These are phyloP conservation scores for Tremella yokohamensis DNA, from an alignment of 768 basidiomycete species.

Conservation along the genomic window DNA sequence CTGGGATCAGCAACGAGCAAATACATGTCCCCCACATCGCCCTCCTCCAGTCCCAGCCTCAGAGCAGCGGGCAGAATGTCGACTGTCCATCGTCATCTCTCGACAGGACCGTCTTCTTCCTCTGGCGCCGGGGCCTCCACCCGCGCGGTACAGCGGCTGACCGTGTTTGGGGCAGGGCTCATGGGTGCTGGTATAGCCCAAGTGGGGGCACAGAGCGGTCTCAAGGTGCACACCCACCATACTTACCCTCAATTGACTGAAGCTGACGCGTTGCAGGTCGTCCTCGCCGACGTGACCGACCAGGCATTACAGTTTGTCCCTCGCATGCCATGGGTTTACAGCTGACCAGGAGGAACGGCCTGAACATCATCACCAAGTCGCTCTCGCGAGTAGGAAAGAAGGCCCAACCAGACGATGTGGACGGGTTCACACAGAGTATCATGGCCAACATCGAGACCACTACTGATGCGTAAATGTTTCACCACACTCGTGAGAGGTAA, in stretches of 20 bases:
- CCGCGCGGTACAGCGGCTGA: constrained; percentile 45
- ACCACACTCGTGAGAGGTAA: constrained; percentile 3
- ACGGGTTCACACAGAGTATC: constrained; percentile 41
- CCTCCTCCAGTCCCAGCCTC: neutral
- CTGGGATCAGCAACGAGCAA: too few species aligned
- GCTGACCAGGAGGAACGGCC: constrained; percentile 43
- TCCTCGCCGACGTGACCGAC: constrained; percentile 51
- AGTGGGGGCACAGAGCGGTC: constrained; percentile 52
- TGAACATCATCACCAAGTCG: constrained; percentile 53
- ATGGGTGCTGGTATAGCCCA: constrained; percentile 56
- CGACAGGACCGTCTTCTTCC: constrained; percentile 5
- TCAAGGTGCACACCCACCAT: constrained; percentile 41
- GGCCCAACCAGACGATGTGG: constrained; percentile 40
- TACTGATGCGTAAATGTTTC: constrained; percentile 49
- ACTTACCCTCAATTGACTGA: neutral
- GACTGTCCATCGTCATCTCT: constrained; percentile 13
- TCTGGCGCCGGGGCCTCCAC: neutral
- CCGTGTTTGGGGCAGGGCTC: constrained; percentile 54
- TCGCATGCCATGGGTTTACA: neutral
- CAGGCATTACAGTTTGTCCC: constrained; percentile 44
- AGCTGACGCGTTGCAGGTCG: constrained; percentile 37
- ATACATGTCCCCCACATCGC: too few species aligned
- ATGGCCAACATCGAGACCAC: constrained; percentile 50
- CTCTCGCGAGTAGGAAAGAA: constrained; percentile 52
- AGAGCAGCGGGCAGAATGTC: neutral